Conservation (phyloP, 225 moss, liverwort and hornwort genomes). For the Antitrichia curtipendula region DNA sequence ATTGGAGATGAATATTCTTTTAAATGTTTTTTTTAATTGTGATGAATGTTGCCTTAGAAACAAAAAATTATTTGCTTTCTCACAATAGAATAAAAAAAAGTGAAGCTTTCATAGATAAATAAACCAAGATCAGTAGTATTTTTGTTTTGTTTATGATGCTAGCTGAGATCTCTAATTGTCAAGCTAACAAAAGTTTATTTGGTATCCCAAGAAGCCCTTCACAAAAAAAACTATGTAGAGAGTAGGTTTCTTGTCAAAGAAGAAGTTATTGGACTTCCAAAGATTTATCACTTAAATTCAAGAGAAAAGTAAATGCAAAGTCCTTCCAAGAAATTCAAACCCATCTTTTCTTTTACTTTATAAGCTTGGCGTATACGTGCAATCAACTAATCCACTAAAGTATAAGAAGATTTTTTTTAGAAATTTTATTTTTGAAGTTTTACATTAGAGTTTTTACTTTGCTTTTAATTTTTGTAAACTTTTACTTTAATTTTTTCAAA, state of each 20-base stretch:
- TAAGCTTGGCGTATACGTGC: neutral
- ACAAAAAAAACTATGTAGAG: neutral
- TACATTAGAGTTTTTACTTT: neutral
- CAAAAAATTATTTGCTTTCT: neutral
- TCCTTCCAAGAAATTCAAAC: neutral
- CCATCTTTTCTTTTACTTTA: neutral
- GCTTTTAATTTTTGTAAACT: too few species aligned
- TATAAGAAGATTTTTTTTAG: too few species aligned
- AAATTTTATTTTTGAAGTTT: neutral
- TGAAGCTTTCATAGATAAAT: neutral
- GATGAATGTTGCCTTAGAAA: neutral
- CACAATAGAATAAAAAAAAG: neutral
- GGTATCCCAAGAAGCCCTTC: neutral
- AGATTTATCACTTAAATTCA: neutral
- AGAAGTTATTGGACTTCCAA: neutral
- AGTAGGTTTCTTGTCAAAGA: neutral
- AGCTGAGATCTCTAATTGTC: neutral
- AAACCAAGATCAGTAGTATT: fast-evolving
- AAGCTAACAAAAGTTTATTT: neutral
- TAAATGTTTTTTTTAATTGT: neutral
- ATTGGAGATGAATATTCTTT: neutral
- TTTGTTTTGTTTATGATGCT: neutral
- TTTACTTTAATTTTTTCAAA: neutral
- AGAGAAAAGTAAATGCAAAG: neutral
- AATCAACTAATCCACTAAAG: neutral